Evolutionary conservation across 345 rosid species (phyloP).

Genomic region (Anacardium occidentale): DNA sequence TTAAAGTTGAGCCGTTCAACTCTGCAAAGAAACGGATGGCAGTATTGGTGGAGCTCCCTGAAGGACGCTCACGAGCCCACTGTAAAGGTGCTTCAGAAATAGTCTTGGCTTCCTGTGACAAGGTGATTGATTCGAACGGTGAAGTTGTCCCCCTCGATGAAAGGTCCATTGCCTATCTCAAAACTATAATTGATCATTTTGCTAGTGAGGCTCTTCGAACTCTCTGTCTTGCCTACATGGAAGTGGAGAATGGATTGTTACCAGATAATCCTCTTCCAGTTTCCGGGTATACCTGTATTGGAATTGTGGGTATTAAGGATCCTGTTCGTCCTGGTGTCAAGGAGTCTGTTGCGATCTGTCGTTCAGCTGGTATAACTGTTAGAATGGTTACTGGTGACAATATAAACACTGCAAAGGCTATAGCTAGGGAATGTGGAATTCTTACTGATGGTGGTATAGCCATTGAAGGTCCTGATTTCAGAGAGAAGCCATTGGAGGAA

Average conservation of each 20-base stretch:
- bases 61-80: conserved; percentile 68
- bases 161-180: conserved; percentile 52
- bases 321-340: conserved; percentile 95
- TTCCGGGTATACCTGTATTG: conserved; percentile 72
- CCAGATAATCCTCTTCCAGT: conserved; percentile 55
- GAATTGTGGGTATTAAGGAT: conserved; percentile 89
- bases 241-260: conserved; percentile 53
- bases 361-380: conserved; percentile 84
- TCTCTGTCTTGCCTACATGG: conserved; percentile 72
- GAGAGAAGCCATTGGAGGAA: conserved; percentile 79
- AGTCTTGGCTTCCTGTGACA: conserved; percentile 77
- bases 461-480: conserved; percentile 82
- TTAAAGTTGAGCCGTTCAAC: conserved; percentile 90
- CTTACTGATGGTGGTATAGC: conserved; percentile 84
- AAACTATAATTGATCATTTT: conserved; percentile 66
- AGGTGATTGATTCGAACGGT: conserved; percentile 64
- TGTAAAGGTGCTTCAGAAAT: conserved; percentile 94
- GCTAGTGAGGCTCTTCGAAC: conserved; percentile 91
- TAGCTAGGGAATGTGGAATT: conserved; percentile 93
- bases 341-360: conserved; percentile 85
- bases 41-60: conserved; percentile 67
- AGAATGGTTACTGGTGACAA: conserved; percentile 97
- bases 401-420: conserved; percentile 88
- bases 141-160: conserved; percentile 72
- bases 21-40: conserved; percentile 95